Base-by-base conservation (phyloP, 192 early-diverging fungal species). In the Umbelopsis isabellina region DNA sequence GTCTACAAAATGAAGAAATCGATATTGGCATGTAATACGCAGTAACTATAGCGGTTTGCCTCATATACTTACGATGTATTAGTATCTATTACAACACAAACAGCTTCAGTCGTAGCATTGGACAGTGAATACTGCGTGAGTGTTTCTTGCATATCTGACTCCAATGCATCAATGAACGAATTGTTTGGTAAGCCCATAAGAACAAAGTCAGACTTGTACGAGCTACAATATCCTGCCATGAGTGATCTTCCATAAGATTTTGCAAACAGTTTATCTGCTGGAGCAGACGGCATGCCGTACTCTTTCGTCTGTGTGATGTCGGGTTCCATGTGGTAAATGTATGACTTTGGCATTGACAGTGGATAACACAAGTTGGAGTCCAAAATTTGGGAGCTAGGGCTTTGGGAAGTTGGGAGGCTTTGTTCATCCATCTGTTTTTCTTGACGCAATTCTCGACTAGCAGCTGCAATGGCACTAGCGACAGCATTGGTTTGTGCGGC, bases 241-340 rank as follows among this genome's bases (percentile, higher is more conserved):
- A 87, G 61, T 18, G 85, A 87, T 35, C 85, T 73, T 6, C 85
- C 85, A 67, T 85, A 87, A 1, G 85, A 87, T 66, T 87, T 87
- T 53, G 79, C 79, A 66, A 78, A 87, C 8, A 87, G 49, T 10
- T 78, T 72, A 72, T 87, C 82, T 10, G 80, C 81, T 37, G 46
- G 48, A 46, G 52, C 69, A 10, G 68, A 49, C 7, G 75, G 73
- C 21, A 75, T n/a, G 2, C 76, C 66, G 22, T 71, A 73, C 35
- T 83, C 80, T 33, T 70, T 66, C 3, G 64, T 64, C 23, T 65
- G 67, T 6, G 77, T 74, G 41, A 74, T 78, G 45, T 78, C 77
- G 16, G 77, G 77, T 46, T 73, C 68, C 77, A 78, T 73, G 13
- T 78, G 71, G 12, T 65, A 74, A 37, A 78, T 66, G 20, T 65